phyloP scores from a whole-genome alignment of 257 asterid species.

The Gynochthodes officinalis region DNA sequence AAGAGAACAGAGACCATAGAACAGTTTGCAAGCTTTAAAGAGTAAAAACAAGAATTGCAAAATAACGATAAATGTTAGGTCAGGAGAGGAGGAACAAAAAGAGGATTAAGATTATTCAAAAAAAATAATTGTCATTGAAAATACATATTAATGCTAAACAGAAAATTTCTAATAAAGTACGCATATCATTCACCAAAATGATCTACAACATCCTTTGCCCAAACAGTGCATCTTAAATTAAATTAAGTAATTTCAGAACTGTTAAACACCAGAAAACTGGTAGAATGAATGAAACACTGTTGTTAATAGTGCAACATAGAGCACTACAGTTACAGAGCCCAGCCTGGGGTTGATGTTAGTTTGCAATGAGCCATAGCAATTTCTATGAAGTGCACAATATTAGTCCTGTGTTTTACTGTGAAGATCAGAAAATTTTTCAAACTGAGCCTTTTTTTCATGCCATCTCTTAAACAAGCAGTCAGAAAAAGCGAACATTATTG shows the following conservation, averaged over 20 bases:
- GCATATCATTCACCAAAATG: not conserved
- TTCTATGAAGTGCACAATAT: not conserved
- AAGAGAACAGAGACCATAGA: not conserved
- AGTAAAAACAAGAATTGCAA: not conserved
- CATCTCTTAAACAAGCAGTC: no score
- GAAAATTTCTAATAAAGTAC: not conserved
- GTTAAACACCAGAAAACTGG: not conserved
- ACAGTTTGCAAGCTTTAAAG: not conserved
- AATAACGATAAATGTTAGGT: not conserved
- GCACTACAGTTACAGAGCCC: not conserved
- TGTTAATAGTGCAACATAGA: not conserved
- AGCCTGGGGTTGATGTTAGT: not conserved
- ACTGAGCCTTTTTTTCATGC: no score
- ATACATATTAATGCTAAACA: not conserved
- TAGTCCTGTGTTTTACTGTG: not conserved
- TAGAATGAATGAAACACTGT: not conserved
- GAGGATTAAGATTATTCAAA: not conserved
- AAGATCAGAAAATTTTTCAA: not conserved
- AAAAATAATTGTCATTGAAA: not conserved
- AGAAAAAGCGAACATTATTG: no score
- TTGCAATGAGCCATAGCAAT: not conserved
- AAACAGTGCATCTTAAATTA: not conserved
- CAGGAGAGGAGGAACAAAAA: not conserved
- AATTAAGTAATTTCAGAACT: not conserved
- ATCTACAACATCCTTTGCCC: not conserved